These are phyloP conservation scores for Zymoseptoria ardabiliae DNA, from an alignment of 2,329 filamentous ascomycete genomes.

Conservation along the genomic window DNA sequence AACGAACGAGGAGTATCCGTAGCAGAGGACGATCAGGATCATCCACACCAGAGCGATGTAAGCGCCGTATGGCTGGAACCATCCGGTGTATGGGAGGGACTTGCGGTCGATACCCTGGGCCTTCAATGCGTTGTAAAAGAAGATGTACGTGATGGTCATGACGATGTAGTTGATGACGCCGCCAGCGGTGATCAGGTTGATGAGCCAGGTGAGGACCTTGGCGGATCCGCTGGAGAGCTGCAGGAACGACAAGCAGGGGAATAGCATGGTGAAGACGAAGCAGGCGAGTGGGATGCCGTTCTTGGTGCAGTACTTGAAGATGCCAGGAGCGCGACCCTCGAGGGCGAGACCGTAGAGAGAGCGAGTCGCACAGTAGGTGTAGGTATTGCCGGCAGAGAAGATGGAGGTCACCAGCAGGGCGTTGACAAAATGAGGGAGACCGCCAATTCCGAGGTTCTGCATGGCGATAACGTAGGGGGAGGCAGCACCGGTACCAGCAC, in stretches of 20 bases:
- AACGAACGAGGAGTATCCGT: constrained; percentile 47
- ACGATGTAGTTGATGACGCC: constrained; percentile 57
- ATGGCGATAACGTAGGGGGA: constrained; percentile 37
- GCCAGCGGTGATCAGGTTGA: constrained; percentile 48
- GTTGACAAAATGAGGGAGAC: constrained; percentile 34
- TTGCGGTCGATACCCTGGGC: constrained; percentile 46
- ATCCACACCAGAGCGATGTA: constrained; percentile 24
- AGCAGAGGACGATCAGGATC: constrained; percentile 37
- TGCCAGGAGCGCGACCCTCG: constrained; percentile 44
- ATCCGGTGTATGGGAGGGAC: constrained; percentile 50
- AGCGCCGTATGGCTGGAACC: constrained; percentile 49
- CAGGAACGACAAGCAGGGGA: constrained; percentile 30
- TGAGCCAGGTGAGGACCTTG: constrained; percentile 34
- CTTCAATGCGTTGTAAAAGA: constrained; percentile 48
- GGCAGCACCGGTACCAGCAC: constrained; percentile 24
- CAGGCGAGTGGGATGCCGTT: constrained; percentile 54
- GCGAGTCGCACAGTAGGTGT: constrained; percentile 47
- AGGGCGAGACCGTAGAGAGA: constrained; percentile 46
- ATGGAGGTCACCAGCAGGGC: constrained; percentile 42
- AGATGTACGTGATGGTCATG: constrained; percentile 50
- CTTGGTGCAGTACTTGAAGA: constrained; percentile 52
- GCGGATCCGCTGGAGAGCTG: constrained; percentile 25
- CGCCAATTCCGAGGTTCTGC: constrained; percentile 36
- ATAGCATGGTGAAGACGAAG: constrained; percentile 40
- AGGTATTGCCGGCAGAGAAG: constrained; percentile 48